phyloP scores from a whole-genome alignment of 345 rosid genomes.

The Mercurialis annua region DNA sequence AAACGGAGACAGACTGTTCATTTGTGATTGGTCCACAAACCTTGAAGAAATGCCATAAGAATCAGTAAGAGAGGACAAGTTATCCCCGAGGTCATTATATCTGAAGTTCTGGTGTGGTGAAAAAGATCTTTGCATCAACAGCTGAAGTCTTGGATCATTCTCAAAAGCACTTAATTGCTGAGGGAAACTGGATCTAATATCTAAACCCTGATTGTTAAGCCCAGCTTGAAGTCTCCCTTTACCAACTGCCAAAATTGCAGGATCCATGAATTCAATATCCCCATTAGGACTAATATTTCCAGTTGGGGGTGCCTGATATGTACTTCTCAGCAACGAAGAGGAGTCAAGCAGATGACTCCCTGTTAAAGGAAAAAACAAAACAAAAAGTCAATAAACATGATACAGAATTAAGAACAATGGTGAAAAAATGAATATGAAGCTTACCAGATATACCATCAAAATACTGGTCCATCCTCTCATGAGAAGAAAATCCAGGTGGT shows the following conservation, averaged over 20 bases:
- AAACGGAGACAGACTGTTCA: conserved; percentile 44
- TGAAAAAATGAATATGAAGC: conserved; percentile 17
- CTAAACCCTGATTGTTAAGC: conserved; percentile 47
- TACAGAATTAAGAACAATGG: not conserved
- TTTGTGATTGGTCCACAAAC: conserved; percentile 59
- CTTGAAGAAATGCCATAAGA: conserved; percentile 56
- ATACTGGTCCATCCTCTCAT: conserved; percentile 48
- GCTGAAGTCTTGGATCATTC: conserved; percentile 58
- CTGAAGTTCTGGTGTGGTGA: conserved; percentile 52
- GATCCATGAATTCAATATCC: conserved; percentile 85
- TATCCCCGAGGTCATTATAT: conserved; percentile 47
- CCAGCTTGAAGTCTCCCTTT: conserved; percentile 64
- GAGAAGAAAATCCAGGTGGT: conserved; percentile 87
- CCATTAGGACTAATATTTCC: conserved; percentile 40
- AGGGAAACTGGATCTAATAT: conserved; percentile 49
- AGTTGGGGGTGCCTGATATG: conserved; percentile 38
- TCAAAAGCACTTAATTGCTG: conserved; percentile 49
- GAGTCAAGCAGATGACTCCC: conserved; percentile 56
- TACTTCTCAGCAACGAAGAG: conserved; percentile 47
- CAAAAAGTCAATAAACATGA: no score
- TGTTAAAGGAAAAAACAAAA: conserved; percentile 19
- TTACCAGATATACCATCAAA: conserved; percentile 52
- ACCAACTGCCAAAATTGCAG: conserved; percentile 94
- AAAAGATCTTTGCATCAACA: conserved; percentile 64
- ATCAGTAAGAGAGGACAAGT: conserved; percentile 48